Evolutionary conservation across 257 asterid species (phyloP), one percentile per base, ranked within the genome.

Genomic region (Solanum pimpinellifolium): DNA sequence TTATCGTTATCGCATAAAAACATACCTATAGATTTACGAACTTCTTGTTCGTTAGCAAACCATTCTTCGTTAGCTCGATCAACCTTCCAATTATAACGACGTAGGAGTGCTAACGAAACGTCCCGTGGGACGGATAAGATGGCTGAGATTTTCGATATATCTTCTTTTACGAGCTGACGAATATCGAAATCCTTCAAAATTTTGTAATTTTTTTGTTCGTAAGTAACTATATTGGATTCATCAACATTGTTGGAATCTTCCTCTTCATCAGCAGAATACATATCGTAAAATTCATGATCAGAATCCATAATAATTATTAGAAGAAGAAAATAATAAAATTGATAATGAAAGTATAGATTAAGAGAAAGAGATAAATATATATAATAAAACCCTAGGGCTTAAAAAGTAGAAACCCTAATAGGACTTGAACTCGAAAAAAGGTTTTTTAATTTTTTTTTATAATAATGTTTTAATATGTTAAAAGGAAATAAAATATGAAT

Each of bases 101-200:
- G 52, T 33, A 90, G 68, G 6, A 92, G 92, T 21, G 76, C 49
- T 46, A 85, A 84, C 21, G 94, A 89, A 4, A 46, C 27, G 20
- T 66, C 86, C n/a, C 39, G 78, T 13, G 91, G 49, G 41, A 93
- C 75, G 3, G 85, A 87, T 39, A 91, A 91, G 41, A 88, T 46
- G 16, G 13, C 52, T n/a, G 86, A 82, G 14, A 87, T 84, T 27
- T 70, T 15, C 0, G 84, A 25, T 42, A 92, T 87, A 5, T 88
- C 91, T 68, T 80, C 86, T 10, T 91, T 65, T 23, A 65, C 85
- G 44, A 75, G 95, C 0, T 70, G 83, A 16, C 35, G 59, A 31
- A 91, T 86, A 25, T 87, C 85, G 16, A 86, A 86, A 15, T 65
- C 88, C 6, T 65, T 88, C 10, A 90, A 83, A 73, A 91, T 47